These are phyloP conservation scores for Exophiala spinifera DNA, from an alignment of 2,329 filamentous ascomycete genomes.

Conservation along the genomic window DNA sequence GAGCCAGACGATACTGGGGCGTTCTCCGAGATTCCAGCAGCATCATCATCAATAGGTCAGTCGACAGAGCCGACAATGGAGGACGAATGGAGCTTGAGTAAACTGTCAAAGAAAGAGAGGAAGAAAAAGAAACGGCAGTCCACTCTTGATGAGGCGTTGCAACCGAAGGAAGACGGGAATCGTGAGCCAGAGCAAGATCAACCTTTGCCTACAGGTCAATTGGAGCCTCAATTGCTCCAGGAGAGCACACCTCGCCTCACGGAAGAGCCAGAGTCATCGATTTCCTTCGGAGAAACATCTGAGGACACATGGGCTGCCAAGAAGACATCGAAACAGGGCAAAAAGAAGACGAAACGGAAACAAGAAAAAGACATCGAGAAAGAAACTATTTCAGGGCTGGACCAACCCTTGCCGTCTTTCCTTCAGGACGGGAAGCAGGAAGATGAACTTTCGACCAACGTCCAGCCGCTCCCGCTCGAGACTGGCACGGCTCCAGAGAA, in stretches of 20 bases:
- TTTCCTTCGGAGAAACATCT: background rate
- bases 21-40: too few species aligned
- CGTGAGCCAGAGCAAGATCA: too few species aligned
- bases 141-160: background rate
- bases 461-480: too few species aligned
- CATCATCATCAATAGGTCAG: too few species aligned
- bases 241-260: too few species aligned
- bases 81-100: background rate
- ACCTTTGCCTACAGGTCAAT: too few species aligned
- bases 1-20: too few species aligned
- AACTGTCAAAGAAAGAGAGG: slow-evolving; percentile 28
- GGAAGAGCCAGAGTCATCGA: too few species aligned
- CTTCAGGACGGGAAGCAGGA: background rate
- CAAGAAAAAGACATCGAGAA: slow-evolving; percentile 10
- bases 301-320: background rate
- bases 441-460: too few species aligned
- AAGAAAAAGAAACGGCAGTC: slow-evolving; percentile 19
- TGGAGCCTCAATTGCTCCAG: too few species aligned
- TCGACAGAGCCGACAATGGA: background rate
- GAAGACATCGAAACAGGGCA: background rate
- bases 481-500: too few species aligned
- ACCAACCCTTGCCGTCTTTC: background rate
- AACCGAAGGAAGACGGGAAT: background rate
- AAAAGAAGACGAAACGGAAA: slow-evolving; percentile 18
- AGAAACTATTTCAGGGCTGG: background rate